Evolutionary conservation across 192 early-diverging fungal species (phyloP).

Genomic region (Mortierella antarctica): DNA sequence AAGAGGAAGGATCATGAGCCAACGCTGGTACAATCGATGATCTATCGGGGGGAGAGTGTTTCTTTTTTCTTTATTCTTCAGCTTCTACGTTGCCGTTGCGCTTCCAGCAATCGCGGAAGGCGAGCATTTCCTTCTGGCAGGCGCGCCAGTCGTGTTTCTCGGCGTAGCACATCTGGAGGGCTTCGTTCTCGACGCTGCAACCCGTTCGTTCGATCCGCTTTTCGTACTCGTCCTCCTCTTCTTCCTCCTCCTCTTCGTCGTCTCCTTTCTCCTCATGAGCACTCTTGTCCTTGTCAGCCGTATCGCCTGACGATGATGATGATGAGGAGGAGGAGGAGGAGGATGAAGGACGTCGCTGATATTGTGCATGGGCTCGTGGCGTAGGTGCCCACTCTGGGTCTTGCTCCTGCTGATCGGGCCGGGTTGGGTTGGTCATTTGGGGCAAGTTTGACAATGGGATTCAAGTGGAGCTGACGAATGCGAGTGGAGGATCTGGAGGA

Average conservation of each 20-base stretch:
- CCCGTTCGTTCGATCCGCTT: slow-evolving; percentile 81
- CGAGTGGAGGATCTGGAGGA: not conserved
- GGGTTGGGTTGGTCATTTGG: slow-evolving; percentile 19
- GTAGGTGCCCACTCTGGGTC: slow-evolving; percentile 48
- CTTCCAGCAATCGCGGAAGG: slow-evolving; percentile 83
- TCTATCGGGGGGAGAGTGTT: too few species aligned
- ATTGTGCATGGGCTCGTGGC: slow-evolving; percentile 26
- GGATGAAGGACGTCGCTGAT: slow-evolving; percentile 7
- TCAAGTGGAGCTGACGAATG: not conserved
- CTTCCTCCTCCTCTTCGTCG: slow-evolving; percentile 50
- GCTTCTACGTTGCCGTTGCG: slow-evolving; percentile 50
- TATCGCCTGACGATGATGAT: not conserved
- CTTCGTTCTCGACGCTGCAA: slow-evolving; percentile 84
- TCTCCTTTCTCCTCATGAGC: not conserved
- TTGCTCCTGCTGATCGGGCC: slow-evolving; percentile 16
- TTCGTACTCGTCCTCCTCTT: slow-evolving; percentile 87
- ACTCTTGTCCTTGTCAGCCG: not conserved
- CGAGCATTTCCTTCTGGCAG: slow-evolving; percentile 81
- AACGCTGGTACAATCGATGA: too few species aligned
- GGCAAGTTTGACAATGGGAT: not conserved
- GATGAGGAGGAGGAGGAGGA: not conserved
- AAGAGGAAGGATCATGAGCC: too few species aligned
- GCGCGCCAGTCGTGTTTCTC: slow-evolving; percentile 90
- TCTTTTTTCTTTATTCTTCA: not conserved
- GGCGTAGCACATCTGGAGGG: slow-evolving; percentile 83